A percentile compares a stretch with the other conserved stretches of the same genome.
These are phyloP conservation scores for Cladosporium oxysporum DNA, from an alignment of 2,329 filamentous ascomycete genomes.

Conservation along the genomic window DNA sequence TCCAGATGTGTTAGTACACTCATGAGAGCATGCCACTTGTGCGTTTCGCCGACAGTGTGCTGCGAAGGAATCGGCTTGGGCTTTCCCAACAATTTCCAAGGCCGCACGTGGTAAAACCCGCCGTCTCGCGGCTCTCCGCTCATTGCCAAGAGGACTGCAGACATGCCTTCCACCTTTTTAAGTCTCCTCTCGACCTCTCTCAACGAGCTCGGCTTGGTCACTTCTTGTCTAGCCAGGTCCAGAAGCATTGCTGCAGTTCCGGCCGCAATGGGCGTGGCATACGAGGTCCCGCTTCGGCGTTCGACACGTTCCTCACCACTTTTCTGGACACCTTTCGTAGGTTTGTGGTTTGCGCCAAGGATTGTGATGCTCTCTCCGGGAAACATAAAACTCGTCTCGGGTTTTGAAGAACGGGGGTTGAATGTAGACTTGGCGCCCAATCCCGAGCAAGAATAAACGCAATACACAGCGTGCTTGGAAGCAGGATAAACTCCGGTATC, in stretches of 20 bases:
- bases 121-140: neutral
- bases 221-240: neutral
- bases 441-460: neutral
- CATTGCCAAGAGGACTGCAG: neutral
- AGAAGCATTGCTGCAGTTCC: constrained; percentile 4
- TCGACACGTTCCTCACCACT: neutral
- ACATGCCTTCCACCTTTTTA: neutral
- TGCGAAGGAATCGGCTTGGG: neutral
- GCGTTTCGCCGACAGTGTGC: neutral
- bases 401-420: neutral
- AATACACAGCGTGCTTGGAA: neutral
- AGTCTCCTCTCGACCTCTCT: neutral
- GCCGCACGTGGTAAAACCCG: neutral
- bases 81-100: neutral
- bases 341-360: neutral
- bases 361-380: neutral
- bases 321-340: neutral
- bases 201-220: neutral
- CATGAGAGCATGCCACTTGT: neutral
- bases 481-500: neutral
- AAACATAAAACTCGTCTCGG: neutral
- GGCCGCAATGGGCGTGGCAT: constrained; percentile 1
- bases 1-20: neutral
- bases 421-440: neutral
- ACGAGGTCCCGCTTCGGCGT: neutral